Evolutionary conservation across 2,329 filamentous ascomycete genomes (phyloP).

Genomic region (Colletotrichum siamense): DNA sequence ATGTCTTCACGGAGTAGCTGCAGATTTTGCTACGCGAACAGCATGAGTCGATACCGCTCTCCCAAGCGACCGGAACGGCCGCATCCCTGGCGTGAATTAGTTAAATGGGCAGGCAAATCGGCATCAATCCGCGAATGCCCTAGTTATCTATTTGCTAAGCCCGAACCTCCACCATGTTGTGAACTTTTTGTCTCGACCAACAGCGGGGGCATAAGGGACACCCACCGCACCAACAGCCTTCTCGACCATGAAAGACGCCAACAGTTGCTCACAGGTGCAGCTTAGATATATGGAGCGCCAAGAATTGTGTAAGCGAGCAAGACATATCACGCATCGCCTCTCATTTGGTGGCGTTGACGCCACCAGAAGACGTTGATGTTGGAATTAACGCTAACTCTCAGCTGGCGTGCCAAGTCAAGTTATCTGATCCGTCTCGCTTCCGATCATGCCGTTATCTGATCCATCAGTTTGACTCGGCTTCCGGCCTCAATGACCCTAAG

Average conservation of each 20-base stretch:
- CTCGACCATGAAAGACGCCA: neutral
- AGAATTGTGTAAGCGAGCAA: neutral
- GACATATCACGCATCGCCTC: neutral
- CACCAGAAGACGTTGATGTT: neutral
- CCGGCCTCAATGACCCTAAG: neutral
- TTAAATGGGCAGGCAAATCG: neutral
- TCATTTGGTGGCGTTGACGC: neutral
- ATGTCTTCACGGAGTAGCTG: neutral
- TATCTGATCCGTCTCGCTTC: slow-evolving; percentile 7
- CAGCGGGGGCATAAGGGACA: neutral
- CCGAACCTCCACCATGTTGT: neutral
- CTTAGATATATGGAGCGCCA: neutral
- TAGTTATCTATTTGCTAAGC: neutral
- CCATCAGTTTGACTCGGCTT: neutral
- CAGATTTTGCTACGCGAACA: neutral
- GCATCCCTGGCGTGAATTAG: neutral
- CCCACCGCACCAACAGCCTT: neutral
- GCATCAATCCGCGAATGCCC: neutral
- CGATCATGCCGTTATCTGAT: slow-evolving; percentile 14
- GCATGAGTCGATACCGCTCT: neutral
- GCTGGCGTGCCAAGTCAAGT: neutral
- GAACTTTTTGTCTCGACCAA: neutral
- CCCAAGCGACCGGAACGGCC: neutral
- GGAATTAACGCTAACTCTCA: neutral
- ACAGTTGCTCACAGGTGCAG: neutral